Base-by-base conservation (phyloP, 2,329 filamentous ascomycete species). In the Verticillium dahliae region DNA sequence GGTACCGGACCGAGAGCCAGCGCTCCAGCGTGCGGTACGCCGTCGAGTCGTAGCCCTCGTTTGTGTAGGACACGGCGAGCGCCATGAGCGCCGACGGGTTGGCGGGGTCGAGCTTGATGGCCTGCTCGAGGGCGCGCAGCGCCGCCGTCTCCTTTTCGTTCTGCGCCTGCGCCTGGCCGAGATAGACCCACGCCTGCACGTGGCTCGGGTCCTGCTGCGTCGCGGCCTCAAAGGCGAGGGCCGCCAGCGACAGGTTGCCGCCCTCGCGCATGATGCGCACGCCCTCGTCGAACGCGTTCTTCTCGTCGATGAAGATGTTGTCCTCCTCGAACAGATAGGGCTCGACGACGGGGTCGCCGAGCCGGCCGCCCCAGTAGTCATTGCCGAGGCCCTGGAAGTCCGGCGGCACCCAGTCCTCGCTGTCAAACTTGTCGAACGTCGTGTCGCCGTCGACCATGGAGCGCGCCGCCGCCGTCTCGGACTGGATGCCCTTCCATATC, bases 121-220 rank as follows among this genome's bases (percentile, higher is more conserved):
- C 92, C 73, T 95, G 90, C 75, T 98, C 94, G 63, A 98, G 81
- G 3, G 95, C 95, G 38, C 95, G 89, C 66, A 99, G 97, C 2
- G 95, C 95, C 0, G 95, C 94, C 9, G 92, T 90, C 75, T 99
- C 95, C 78, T 99, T 99, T 76, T 99, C 95, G 75, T 99, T 99
- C 74, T 99, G 95, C 22, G 95, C 95, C 77, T 99, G 95, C 18
- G 93, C 91, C 60, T 90, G 89, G 60, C 95, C 95, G 37, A 99
- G 85, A 69, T 92, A 89, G 10, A 93, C 91, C 95, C 95, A 99
- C 2, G 95, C 95, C 60, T 96, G 90, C 41, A 94, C 87, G 73
- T 98, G 94, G 60, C 89, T 82, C 0, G 92, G 86, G 65, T 97
- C 87, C 76, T 94, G 92, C 74, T 97, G 93, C 5, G 94, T 91